Percentiles rank a stretch among this genome's conserved stretches.
phyloP scores from a whole-genome alignment of 148 eudicot species.

The Amaranthus cruentus region DNA sequence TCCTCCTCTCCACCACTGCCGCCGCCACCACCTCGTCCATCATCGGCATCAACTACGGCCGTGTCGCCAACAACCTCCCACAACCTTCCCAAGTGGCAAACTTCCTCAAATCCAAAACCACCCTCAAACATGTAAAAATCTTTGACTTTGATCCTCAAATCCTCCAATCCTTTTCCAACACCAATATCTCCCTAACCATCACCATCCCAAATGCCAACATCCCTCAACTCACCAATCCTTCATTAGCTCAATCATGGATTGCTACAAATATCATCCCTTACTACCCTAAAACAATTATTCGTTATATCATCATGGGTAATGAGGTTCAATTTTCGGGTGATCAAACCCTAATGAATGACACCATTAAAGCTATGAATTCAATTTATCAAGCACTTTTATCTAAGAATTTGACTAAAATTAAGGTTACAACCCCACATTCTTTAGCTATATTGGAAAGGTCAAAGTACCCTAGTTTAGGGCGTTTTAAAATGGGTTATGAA shows the following conservation, averaged over 20 bases:
- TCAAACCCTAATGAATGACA: constrained; percentile 29
- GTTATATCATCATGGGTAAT: constrained; percentile 54
- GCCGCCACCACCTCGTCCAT: constrained; percentile 10
- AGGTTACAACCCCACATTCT: constrained; percentile 57
- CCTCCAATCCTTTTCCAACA: constrained; percentile 51
- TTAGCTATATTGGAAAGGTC: constrained; percentile 40
- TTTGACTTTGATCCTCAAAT: constrained; percentile 57
- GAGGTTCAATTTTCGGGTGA: constrained; percentile 55
- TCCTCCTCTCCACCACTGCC: constrained; percentile 3
- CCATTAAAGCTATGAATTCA: constrained; percentile 51
- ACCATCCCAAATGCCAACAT: constrained; percentile 55
- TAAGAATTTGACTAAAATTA: constrained; percentile 22
- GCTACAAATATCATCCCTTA: constrained; percentile 36
- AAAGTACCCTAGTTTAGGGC: constrained; percentile 44
- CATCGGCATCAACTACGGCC: constrained; percentile 77
- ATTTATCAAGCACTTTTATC: constrained; percentile 36
- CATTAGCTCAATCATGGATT: constrained; percentile 51
- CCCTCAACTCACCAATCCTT: constrained; percentile 27
- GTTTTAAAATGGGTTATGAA: constrained; percentile 38
- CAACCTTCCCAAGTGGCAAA: constrained; percentile 48
- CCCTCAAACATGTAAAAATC: constrained; percentile 46
- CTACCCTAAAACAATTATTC: constrained; percentile 42
- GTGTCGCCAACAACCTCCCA: constrained; percentile 68
- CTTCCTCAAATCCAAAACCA: constrained; percentile 49
- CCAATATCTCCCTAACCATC: constrained; percentile 43